Percentiles rank a stretch among this genome's conserved stretches.
Evolutionary conservation across 1,139 yeast genomes (phyloP).

Genomic region (Nakaseomyces sp.): DNA sequence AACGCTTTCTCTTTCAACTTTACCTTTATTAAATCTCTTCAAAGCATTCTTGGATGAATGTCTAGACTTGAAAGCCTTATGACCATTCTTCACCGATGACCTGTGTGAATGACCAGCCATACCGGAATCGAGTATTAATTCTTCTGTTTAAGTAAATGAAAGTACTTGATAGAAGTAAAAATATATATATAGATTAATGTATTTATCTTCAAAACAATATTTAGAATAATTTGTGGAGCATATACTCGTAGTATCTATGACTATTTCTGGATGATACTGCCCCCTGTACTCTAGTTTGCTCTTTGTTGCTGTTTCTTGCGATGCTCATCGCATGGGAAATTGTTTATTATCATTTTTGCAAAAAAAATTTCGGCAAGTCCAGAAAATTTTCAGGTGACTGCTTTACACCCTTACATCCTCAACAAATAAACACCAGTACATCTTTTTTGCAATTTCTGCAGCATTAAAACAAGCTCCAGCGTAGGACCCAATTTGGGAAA

Average conservation of each 20-base stretch:
- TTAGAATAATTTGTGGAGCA: too few species aligned
- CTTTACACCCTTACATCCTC: neutral
- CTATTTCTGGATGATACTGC: too few species aligned
- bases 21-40: slow-evolving; percentile 75
- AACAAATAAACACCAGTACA: neutral
- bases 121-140: neutral
- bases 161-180: too few species aligned
- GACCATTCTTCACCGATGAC: slow-evolving; percentile 70
- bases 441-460: too few species aligned
- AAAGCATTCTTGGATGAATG: slow-evolving; percentile 88
- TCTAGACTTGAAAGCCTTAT: slow-evolving; percentile 82
- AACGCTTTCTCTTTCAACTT: slow-evolving; percentile 58
- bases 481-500: too few species aligned
- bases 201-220: too few species aligned
- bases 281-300: too few species aligned
- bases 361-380: neutral
- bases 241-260: too few species aligned
- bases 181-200: too few species aligned
- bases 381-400: neutral
- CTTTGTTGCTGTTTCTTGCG: neutral
- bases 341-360: neutral
- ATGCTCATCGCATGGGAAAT: neutral
- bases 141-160: too few species aligned
- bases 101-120: slow-evolving; percentile 81
- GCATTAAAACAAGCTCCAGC: too few species aligned